Percentiles rank a stretch among this genome's conserved stretches.
These are phyloP conservation scores for Penicillium daleae DNA, from an alignment of 495 filamentous ascomycete species.

Conservation along the genomic window DNA sequence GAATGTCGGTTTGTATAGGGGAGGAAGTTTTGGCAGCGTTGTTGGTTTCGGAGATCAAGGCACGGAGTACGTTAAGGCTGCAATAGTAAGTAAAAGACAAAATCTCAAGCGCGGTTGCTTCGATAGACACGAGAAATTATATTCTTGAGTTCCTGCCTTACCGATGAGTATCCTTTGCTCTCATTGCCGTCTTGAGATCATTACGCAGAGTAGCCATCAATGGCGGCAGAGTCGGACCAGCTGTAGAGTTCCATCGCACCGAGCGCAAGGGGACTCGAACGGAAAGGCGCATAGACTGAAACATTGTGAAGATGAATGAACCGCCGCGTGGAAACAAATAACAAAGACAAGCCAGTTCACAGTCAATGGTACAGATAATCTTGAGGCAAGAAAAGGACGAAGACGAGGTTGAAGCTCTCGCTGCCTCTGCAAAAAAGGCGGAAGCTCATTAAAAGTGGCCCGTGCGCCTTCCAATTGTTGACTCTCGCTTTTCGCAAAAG, in stretches of 20 bases:
- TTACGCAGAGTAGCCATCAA: constrained; percentile 55
- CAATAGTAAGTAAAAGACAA: neutral
- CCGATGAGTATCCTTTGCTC: constrained; percentile 61
- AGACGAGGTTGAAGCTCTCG: constrained; percentile 6
- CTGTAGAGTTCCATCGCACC: constrained; percentile 48
- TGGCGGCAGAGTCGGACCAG: constrained; percentile 45
- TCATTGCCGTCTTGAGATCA: constrained; percentile 66
- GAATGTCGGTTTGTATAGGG: constrained; percentile 60
- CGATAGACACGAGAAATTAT: neutral
- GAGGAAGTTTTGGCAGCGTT: constrained; percentile 62
- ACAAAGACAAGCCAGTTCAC: neutral
- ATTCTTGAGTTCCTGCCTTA: constrained; percentile 21
- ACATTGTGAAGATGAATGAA: constrained; percentile 29
- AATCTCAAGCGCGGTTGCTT: neutral
- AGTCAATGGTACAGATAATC: constrained; percentile 5
- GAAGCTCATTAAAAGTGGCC: constrained; percentile 31
- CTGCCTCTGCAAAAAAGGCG: constrained; percentile 24
- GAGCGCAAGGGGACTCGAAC: constrained; percentile 32
- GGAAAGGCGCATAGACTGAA: constrained; percentile 32
- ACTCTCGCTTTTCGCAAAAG: constrained; percentile 36
- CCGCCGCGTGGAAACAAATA: neutral
- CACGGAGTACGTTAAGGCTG: constrained; percentile 61
- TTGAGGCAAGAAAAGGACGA: neutral
- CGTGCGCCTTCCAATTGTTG: constrained; percentile 34
- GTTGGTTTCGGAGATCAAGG: constrained; percentile 64